Percentiles rank a stretch among this genome's conserved stretches.
Evolutionary conservation across 768 basidiomycete species (phyloP).

Genomic region (Mycena capillaripes): DNA sequence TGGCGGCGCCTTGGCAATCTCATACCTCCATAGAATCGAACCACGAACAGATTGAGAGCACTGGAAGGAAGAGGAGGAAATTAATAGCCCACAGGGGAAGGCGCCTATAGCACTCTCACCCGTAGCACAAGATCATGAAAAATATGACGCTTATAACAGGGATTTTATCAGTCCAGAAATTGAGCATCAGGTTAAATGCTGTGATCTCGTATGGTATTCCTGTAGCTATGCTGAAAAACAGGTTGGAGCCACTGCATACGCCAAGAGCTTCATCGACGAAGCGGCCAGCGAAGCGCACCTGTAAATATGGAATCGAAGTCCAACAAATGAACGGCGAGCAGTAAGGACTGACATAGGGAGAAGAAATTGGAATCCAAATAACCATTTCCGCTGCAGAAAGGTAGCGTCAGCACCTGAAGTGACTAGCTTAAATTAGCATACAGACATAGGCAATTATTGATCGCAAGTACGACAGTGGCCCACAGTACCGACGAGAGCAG

Average conservation of each 20-base stretch:
- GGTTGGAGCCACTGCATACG: constrained; percentile 69
- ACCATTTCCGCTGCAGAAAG: constrained; percentile 79
- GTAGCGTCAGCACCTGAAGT: background rate
- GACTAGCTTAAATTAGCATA: constrained; percentile 43
- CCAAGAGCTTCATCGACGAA: constrained; percentile 72
- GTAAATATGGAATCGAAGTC: background rate
- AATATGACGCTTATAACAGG: constrained; percentile 61
- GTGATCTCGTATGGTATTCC: constrained; percentile 65
- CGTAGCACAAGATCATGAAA: constrained; percentile 55
- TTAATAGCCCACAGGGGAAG: background rate
- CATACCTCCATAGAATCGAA: constrained; percentile 62
- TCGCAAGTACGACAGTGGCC: constrained; percentile 62
- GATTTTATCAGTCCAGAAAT: constrained; percentile 68
- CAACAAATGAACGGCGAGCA: background rate
- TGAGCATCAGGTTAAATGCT: constrained; percentile 65
- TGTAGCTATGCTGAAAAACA: constrained; percentile 62
- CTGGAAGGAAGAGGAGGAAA: too few species aligned
- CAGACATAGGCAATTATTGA: constrained; percentile 62
- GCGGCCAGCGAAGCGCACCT: constrained; percentile 73
- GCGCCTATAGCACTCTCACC: constrained; percentile 1
- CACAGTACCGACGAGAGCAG: constrained; percentile 63
- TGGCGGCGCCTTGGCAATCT: background rate
- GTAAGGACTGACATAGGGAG: constrained; percentile 61
- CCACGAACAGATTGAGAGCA: constrained; percentile 61
- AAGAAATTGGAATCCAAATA: constrained; percentile 81